Base-by-base conservation (phyloP, 2,329 filamentous ascomycete genomes). In the Xylariaceae sp. region DNA sequence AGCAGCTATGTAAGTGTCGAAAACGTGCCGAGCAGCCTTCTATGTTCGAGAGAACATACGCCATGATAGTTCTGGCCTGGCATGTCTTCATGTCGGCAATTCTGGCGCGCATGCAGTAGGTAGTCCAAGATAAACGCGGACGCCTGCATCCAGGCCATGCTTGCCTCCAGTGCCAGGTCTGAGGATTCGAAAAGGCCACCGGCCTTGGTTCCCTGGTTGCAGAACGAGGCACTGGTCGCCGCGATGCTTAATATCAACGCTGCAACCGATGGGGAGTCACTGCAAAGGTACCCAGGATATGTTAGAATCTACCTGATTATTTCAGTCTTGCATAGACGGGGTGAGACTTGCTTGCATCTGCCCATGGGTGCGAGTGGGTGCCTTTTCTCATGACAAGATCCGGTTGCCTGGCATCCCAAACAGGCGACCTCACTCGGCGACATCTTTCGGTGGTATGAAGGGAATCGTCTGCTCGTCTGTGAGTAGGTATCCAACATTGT, bases 31-130 rank as follows among this genome's bases (percentile, higher is more conserved):
- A 74, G 30, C 70, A 68, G 7, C 74, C 74, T 57, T 76, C 75
- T 10, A 73, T 64, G 48, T 76, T 76, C 57, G 74, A 74, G 1
- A 76, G 62, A 6, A 74, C 67, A 57, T 76, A 74, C 23, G 72
- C 70, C 9, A 77, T 56, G 51, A 78, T 68, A 3, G 74, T 61
- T 54, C 74, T 69, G 5, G 73, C 74, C 45, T 78, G 73, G 5
- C 73, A 71, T 18, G 66, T 69, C 53, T 77, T 73, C 1, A 78
- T 56, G 1, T 70, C 73, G 0, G 62, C 53, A 3, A 69, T 63
- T 0, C 62, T 62, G 4, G 64, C 66, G 8, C 71, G 65, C n/a
- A 73, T 71, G 44, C 56, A 39, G 17, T 18, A 18, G 17, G 3
- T 74, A 65, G 17, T 75, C 72, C 11, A 76, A 68, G 4, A 76